phyloP scores from a whole-genome alignment of 352 stramenopile genomes.

The Globisporangium splendens region DNA sequence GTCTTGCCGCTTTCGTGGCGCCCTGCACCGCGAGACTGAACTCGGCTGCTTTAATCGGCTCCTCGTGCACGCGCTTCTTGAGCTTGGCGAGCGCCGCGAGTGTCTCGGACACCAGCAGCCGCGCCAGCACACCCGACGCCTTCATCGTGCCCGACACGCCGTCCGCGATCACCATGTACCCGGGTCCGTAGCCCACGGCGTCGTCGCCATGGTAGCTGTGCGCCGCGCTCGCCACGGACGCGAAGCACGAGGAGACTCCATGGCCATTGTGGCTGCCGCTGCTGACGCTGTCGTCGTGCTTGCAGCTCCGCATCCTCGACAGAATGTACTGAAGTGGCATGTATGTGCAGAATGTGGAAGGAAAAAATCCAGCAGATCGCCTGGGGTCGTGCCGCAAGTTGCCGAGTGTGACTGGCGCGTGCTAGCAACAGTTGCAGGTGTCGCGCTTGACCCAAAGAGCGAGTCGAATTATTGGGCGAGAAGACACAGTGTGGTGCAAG shows the following conservation, averaged over 20 bases:
- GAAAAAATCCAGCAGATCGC: background rate
- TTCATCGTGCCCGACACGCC: slow-evolving; percentile 86
- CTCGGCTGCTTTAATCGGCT: slow-evolving; percentile 49
- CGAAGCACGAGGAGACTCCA: slow-evolving; percentile 36
- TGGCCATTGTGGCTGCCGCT: slow-evolving; percentile 11
- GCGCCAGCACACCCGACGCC: slow-evolving; percentile 72
- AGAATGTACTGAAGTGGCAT: slow-evolving; percentile 54
- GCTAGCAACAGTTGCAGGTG: no score
- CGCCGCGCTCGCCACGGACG: slow-evolving; percentile 68
- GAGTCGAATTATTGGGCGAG: no score
- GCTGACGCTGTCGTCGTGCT: slow-evolving; percentile 24
- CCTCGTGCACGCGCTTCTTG: slow-evolving; percentile 52
- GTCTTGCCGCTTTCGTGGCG: slow-evolving; percentile 70
- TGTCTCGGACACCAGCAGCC: slow-evolving; percentile 76
- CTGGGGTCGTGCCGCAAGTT: no score
- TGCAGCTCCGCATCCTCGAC: slow-evolving; percentile 73
- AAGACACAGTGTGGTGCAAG: no score
- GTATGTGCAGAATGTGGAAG: background rate
- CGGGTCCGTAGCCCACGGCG: slow-evolving; percentile 76
- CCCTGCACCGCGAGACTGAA: slow-evolving; percentile 65
- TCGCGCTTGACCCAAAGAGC: no score
- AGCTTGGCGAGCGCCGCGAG: slow-evolving; percentile 66
- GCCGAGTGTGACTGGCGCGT: no score
- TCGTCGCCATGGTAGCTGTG: slow-evolving; percentile 86
- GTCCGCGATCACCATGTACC: slow-evolving; percentile 86